These are phyloP conservation scores for Starmerella scarabaei DNA, from an alignment of 805 yeast genomes.

Conservation along the genomic window DNA sequence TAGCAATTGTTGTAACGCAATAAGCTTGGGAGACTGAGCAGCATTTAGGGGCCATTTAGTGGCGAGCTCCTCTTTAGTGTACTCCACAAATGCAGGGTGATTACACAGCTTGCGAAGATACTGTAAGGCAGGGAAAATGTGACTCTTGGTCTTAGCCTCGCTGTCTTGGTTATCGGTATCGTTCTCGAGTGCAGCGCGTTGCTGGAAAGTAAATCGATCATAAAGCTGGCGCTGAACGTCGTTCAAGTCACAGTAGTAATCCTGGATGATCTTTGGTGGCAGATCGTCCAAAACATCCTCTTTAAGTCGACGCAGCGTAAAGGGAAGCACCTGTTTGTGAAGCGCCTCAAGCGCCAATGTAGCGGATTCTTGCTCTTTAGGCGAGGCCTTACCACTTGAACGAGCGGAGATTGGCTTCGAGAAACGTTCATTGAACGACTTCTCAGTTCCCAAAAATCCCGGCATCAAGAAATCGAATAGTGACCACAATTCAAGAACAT, in stretches of 20 bases:
- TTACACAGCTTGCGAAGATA: slow-evolving; percentile 95
- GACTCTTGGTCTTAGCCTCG: slow-evolving; percentile 50
- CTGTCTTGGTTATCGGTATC: slow-evolving; percentile 10
- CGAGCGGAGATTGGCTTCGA: slow-evolving; percentile 97
- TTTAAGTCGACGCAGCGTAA: slow-evolving; percentile 86
- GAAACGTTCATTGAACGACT: slow-evolving; percentile 82
- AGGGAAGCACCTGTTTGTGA: slow-evolving; percentile 93
- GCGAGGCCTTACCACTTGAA: slow-evolving; percentile 65
- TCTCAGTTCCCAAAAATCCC: slow-evolving; percentile 92
- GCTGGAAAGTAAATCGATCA: slow-evolving; percentile 78
- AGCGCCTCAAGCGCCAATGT: slow-evolving; percentile 90
- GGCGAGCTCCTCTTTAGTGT: slow-evolving; percentile 55
- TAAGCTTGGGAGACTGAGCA: slow-evolving; percentile 78
- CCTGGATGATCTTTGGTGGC: slow-evolving; percentile 97
- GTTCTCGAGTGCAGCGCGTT: slow-evolving; percentile 45
- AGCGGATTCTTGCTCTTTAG: slow-evolving; percentile 93
- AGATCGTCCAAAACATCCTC: slow-evolving; percentile 91
- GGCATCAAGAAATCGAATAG: slow-evolving; percentile 97
- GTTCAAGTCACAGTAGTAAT: slow-evolving; percentile 90
- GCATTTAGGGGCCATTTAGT: slow-evolving; percentile 54
- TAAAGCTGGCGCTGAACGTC: slow-evolving; percentile 80
- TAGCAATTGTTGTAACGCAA: slow-evolving; percentile 66
- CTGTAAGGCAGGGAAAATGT: slow-evolving; percentile 92
- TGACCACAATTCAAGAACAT: slow-evolving; percentile 94
- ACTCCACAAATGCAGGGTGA: slow-evolving; percentile 83